Percentiles rank a stretch among this genome's conserved stretches.
These are phyloP conservation scores for Aspergillus leporis DNA, from an alignment of 495 filamentous ascomycete species.

Conservation along the genomic window DNA sequence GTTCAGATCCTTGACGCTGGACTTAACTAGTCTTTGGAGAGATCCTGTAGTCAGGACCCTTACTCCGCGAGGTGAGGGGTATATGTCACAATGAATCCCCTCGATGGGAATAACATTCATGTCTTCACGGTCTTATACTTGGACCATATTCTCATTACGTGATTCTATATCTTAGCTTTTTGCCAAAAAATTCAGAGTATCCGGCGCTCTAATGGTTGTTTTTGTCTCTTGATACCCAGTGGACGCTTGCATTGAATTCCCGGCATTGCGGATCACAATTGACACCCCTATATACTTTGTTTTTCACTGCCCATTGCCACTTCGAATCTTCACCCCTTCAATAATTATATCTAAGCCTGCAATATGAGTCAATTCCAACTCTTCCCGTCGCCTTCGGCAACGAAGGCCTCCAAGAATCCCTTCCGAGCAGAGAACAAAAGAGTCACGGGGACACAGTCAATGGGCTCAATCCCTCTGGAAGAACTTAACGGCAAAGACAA, in stretches of 20 bases:
- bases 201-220: background rate
- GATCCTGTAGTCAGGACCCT: slow-evolving; percentile 5
- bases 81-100: slow-evolving; percentile 7
- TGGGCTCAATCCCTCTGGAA: slow-evolving; percentile 36
- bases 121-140: background rate
- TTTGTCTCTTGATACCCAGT: background rate
- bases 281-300: background rate
- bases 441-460: slow-evolving; percentile 27
- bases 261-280: background rate
- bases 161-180: background rate
- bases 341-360: slow-evolving; percentile 6
- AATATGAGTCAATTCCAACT: slow-evolving; percentile 52
- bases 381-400: slow-evolving; percentile 52
- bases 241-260: background rate
- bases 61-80: slow-evolving; percentile 7
- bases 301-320: background rate
- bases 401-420: slow-evolving; percentile 40
- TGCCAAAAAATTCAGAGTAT: background rate
- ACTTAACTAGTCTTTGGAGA: background rate
- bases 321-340: background rate
- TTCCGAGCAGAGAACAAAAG: slow-evolving; percentile 33
- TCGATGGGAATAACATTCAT: background rate
- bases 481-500: slow-evolving; percentile 32
- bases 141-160: background rate
- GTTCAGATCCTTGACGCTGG: slow-evolving; percentile 27